Conservation (phyloP, 768 basidiomycete genomes). For the Hydnomerulius pinastri region DNA sequence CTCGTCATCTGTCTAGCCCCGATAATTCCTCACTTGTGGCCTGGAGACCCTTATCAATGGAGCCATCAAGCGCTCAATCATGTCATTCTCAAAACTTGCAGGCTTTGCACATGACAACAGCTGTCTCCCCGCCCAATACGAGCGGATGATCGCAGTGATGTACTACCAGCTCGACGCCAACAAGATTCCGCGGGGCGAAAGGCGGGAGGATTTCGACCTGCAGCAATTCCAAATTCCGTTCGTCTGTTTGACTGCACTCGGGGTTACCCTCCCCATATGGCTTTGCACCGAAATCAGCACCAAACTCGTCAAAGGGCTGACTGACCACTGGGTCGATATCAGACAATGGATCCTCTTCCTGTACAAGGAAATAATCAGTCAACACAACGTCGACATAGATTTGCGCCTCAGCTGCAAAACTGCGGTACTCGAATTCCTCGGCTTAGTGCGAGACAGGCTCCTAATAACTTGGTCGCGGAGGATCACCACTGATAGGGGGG, state of each 20-base stretch:
- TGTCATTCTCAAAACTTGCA: conserved; percentile 15
- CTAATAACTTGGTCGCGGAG: conserved; percentile 28
- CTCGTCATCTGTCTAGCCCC: neutral
- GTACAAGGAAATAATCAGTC: conserved; percentile 14
- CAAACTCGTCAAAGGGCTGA: conserved; percentile 16
- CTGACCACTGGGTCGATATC: conserved; percentile 23
- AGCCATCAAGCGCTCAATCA: conserved; percentile 10
- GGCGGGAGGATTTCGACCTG: conserved; percentile 1
- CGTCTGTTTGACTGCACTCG: conserved; percentile 20
- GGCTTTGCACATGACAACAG: conserved; percentile 8
- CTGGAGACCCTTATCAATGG: conserved; percentile 18
- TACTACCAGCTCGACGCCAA: conserved; percentile 20
- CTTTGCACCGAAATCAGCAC: conserved; percentile 14
- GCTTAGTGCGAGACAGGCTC: conserved; percentile 24
- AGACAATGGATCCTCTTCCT: conserved; percentile 30
- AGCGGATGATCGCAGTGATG: conserved; percentile 21
- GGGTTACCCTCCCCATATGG: conserved; percentile 27
- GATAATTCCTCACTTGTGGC: neutral
- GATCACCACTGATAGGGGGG: conserved; percentile 23
- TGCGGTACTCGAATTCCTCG: conserved; percentile 28
- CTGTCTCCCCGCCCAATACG: conserved; percentile 23
- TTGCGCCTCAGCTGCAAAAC: conserved; percentile 24
- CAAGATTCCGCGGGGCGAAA: conserved; percentile 18
- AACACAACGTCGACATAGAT: conserved; percentile 2
- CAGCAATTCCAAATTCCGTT: conserved; percentile 14